A percentile compares a stretch with the other conserved stretches of the same genome.
Conservation (phyloP, 2,329 filamentous ascomycete genomes). For the Xylariaceae sp. region DNA sequence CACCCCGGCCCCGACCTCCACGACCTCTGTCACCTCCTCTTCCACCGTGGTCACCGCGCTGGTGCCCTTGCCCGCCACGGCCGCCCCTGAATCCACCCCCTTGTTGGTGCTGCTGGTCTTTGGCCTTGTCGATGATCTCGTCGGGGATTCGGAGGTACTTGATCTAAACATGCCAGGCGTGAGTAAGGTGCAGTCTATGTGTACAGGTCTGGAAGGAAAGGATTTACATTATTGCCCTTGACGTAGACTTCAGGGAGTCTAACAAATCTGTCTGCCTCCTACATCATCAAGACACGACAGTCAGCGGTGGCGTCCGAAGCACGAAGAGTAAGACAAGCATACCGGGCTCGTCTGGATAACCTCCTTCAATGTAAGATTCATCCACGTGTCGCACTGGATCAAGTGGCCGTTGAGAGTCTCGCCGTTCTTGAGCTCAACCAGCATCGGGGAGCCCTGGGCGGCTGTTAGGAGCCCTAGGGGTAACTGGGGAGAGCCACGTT, state of each 20-base stretch:
- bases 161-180: conserved; percentile 61
- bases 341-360: conserved; percentile 92
- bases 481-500: conserved; percentile 44
- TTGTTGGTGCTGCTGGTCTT: conserved; percentile 79
- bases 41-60: conserved; percentile 57
- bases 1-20: conserved; percentile 51
- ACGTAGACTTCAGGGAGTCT: conserved; percentile 92
- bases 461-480: conserved; percentile 85
- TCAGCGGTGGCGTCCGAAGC: conserved; percentile 2
- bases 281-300: conserved; percentile 21
- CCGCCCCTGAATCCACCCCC: conserved; percentile 63
- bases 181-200: conserved; percentile 16
- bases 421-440: conserved; percentile 56
- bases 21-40: conserved; percentile 56
- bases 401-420: conserved; percentile 94
- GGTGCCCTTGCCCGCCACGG: conserved; percentile 46
- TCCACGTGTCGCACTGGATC: conserved; percentile 98
- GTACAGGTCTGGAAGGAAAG: conserved; percentile 1
- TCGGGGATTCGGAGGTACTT: conserved; percentile 97
- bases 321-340: conserved; percentile 24
- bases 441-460: conserved; percentile 89
- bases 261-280: conserved; percentile 93
- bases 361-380: conserved; percentile 97
- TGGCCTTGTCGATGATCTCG: conserved; percentile 91
- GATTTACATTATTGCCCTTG: conserved; percentile 88